phyloP scores from a whole-genome alignment of 345 rosid species.

The Raphanus sativus region DNA sequence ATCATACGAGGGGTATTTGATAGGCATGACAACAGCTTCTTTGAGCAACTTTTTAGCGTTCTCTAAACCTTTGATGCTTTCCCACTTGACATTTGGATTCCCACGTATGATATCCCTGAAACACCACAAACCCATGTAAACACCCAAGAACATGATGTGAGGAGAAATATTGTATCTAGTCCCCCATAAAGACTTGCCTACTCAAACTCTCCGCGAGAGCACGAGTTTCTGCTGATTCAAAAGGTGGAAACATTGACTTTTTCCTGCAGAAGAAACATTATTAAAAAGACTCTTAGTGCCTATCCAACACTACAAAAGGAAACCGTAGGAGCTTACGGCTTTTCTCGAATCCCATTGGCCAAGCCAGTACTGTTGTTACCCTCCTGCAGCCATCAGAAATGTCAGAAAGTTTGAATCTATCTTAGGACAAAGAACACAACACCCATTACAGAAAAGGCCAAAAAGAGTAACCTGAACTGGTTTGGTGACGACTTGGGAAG shows the following conservation, averaged over 20 bases:
- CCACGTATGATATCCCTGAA: slow-evolving; percentile 92
- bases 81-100: slow-evolving; percentile 93
- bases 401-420: slow-evolving; percentile 2
- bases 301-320: neutral
- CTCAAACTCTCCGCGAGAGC: slow-evolving; percentile 82
- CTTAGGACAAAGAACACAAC: neutral
- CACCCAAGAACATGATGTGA: neutral
- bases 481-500: slow-evolving; percentile 60
- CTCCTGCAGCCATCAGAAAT: slow-evolving; percentile 41
- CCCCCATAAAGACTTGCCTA: slow-evolving; percentile 47
- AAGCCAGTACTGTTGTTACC: slow-evolving; percentile 41
- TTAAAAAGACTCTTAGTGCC: neutral
- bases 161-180: neutral
- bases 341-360: slow-evolving; percentile 47
- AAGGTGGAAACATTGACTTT: slow-evolving; percentile 80
- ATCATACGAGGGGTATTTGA: slow-evolving; percentile 91
- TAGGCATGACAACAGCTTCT: slow-evolving; percentile 99
- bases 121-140: neutral
- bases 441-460: neutral
- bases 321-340: slow-evolving; percentile 53
- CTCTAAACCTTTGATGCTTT: slow-evolving; percentile 85
- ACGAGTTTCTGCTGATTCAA: slow-evolving; percentile 86
- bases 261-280: slow-evolving; percentile 46
- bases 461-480: slow-evolving; percentile 51
- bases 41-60: slow-evolving; percentile 86